Evolutionary conservation across 257 asterid genomes (phyloP).

Genomic region (Solanum etuberosum): DNA sequence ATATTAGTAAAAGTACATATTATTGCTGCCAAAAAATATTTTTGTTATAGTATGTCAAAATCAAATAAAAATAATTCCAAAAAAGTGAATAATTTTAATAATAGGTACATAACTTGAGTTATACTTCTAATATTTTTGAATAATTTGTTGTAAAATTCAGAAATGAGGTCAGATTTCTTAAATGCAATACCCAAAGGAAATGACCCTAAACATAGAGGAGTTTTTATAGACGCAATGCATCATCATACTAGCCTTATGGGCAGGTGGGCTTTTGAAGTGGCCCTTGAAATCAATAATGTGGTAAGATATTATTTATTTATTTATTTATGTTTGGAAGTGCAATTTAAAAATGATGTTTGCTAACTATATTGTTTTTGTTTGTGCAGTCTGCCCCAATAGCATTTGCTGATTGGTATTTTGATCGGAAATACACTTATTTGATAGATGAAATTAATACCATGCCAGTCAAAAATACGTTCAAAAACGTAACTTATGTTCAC

Average conservation of each 20-base stretch:
- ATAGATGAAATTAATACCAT: not conserved
- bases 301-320: not conserved
- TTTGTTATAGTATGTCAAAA: too few relatives aligned
- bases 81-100: not conserved
- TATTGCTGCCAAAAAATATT: too few relatives aligned
- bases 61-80: not conserved
- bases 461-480: not conserved
- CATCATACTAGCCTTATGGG: not conserved
- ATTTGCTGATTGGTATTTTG: slow-evolving; percentile 6
- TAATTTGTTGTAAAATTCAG: not conserved
- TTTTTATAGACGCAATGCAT: not conserved
- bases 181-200: not conserved
- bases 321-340: not conserved
- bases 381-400: not conserved
- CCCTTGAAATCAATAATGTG: not conserved
- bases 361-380: not conserved
- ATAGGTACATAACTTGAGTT: not conserved
- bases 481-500: not conserved
- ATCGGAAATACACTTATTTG: not conserved
- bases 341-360: not conserved
- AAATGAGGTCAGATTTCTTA: not conserved
- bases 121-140: not conserved
- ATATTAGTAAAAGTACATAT: too few relatives aligned
- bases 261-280: not conserved
- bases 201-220: not conserved